Percentiles rank a stretch among this genome's conserved stretches.
These are phyloP conservation scores for Prunus davidiana DNA, from an alignment of 306 rosid genomes.

Conservation along the genomic window DNA sequence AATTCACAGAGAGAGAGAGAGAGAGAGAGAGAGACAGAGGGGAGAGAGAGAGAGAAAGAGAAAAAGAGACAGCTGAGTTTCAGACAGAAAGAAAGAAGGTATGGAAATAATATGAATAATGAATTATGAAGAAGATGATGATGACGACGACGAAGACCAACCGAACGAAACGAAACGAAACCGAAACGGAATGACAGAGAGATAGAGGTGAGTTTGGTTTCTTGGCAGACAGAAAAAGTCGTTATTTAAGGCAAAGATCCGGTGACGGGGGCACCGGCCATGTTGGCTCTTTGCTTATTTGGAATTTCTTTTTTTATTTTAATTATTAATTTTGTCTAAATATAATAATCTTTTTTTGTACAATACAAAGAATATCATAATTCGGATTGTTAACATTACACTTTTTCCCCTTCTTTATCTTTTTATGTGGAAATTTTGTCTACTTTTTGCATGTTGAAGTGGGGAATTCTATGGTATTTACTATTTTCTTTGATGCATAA, in stretches of 20 bases:
- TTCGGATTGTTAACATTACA: neutral
- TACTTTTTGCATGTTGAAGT: neutral
- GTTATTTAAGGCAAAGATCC: conserved; percentile 63
- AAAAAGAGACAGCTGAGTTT: conserved; percentile 4
- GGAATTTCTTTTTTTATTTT: neutral
- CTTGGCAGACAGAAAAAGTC: conserved; percentile 27
- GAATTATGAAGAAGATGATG: conserved; percentile 19
- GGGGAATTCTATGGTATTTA: neutral
- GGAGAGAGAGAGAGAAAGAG: conserved; percentile 24
- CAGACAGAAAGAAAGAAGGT: conserved; percentile 20
- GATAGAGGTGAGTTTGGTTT: neutral
- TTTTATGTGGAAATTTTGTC: neutral
- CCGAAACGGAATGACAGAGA: neutral
- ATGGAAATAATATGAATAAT: neutral
- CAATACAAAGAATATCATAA: too few species aligned
- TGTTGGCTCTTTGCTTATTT: conserved; percentile 26
- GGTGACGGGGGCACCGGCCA: conserved; percentile 55
- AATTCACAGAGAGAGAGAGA: conserved; percentile 31
- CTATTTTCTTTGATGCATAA: neutral
- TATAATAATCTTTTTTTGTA: neutral
- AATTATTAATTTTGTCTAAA: too few species aligned
- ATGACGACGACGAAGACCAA: conserved; percentile 7
- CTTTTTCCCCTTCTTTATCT: neutral
- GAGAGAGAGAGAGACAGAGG: conserved; percentile 17
- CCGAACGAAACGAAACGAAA: neutral